phyloP scores from a whole-genome alignment of 169 alveolate genomes.

The Babesia divergens region DNA sequence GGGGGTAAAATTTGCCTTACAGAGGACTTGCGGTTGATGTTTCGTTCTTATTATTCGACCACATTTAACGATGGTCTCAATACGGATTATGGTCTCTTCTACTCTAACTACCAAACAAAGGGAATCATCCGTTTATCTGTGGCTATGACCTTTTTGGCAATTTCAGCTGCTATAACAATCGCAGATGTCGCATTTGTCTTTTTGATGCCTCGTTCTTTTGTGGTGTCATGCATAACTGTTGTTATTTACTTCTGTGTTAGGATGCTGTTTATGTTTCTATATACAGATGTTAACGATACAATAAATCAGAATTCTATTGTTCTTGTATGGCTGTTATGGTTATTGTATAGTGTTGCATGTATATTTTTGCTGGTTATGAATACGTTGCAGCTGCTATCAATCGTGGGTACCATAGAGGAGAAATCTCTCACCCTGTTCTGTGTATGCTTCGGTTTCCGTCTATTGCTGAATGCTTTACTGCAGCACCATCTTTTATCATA shows the following conservation, averaged over 20 bases:
- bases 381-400: background rate
- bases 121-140: background rate
- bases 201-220: background rate
- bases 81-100: constrained; percentile 12
- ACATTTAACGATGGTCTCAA: background rate
- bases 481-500: constrained; percentile 12
- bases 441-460: background rate
- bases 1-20: background rate
- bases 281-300: background rate
- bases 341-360: background rate
- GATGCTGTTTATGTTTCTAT: constrained; percentile 2
- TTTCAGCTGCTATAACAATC: background rate
- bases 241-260: background rate
- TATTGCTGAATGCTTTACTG: background rate
- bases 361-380: background rate
- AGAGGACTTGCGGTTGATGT: background rate
- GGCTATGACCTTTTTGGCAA: background rate
- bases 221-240: background rate
- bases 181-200: background rate
- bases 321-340: background rate
- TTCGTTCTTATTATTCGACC: background rate
- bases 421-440: background rate
- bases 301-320: no score
- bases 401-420: background rate
- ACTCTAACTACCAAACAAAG: background rate